Percentiles rank a stretch among this genome's conserved stretches.
Evolutionary conservation across 1,284 basidiomycete genomes (phyloP).

Genomic region (Heterobasidion irregulare): DNA sequence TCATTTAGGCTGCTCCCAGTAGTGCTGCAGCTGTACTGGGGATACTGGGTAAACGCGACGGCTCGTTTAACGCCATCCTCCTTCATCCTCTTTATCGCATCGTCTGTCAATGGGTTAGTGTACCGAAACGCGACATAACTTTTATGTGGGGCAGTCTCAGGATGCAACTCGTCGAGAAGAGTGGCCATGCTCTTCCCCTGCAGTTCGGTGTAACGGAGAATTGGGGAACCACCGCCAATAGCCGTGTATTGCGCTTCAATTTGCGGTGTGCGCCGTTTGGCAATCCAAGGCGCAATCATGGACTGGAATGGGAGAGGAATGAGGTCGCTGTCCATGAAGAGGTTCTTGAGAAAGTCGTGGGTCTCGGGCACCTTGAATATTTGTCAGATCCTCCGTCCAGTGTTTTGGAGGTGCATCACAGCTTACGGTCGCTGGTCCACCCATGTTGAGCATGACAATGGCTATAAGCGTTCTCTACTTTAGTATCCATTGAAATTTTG

Average conservation of each 20-base stretch:
- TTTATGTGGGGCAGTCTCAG: constrained; percentile 92
- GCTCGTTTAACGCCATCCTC: constrained; percentile 89
- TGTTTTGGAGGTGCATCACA: background rate
- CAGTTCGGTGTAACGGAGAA: constrained; percentile 81
- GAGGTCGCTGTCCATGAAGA: constrained; percentile 93
- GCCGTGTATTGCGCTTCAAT: constrained; percentile 93
- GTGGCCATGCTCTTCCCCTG: constrained; percentile 90
- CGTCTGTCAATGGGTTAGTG: constrained; percentile 83
- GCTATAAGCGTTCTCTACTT: constrained; percentile 32
- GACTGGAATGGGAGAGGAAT: constrained; percentile 95
- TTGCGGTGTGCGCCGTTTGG: constrained; percentile 84
- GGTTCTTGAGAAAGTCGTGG: constrained; percentile 84
- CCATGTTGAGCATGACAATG: constrained; percentile 98
- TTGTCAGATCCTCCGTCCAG: background rate
- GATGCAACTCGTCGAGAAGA: constrained; percentile 89
- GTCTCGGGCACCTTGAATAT: constrained; percentile 69
- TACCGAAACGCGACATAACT: constrained; percentile 94
- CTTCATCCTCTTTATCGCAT: constrained; percentile 79
- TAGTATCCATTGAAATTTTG: background rate
- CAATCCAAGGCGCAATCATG: constrained; percentile 83
- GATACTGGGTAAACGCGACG: constrained; percentile 97
- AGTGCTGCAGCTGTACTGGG: constrained; percentile 97
- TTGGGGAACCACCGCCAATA: constrained; percentile 98
- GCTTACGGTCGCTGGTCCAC: constrained; percentile 85
- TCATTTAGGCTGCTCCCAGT: constrained; percentile 97